These are phyloP conservation scores for Fusarium buxicola DNA, from an alignment of 2,329 filamentous ascomycete genomes.

Conservation along the genomic window DNA sequence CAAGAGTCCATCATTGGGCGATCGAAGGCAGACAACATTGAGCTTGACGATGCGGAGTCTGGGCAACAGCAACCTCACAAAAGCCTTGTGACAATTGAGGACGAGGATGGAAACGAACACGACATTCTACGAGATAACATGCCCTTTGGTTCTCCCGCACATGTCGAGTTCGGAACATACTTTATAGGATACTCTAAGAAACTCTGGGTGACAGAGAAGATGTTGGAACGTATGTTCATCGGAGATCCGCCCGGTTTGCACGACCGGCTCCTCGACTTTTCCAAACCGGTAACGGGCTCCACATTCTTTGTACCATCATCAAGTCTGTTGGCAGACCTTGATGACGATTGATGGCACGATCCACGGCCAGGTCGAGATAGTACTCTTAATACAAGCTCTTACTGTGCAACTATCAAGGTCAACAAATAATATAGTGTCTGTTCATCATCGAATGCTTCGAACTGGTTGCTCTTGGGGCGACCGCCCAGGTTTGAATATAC, in stretches of 20 bases:
- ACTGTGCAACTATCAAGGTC: not conserved
- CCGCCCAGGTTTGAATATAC: not conserved
- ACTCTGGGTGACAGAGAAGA: constrained; percentile 68
- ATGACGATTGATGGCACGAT: constrained; percentile 2
- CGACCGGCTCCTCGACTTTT: constrained; percentile 67
- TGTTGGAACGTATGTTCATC: constrained; percentile 69
- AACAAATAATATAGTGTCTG: constrained; percentile 17
- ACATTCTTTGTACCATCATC: constrained; percentile 63
- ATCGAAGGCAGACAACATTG: constrained; percentile 67
- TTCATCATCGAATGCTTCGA: constrained; percentile 11
- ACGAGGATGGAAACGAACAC: constrained; percentile 62
- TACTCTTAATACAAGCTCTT: too few species aligned
- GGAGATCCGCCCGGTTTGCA: constrained; percentile 65
- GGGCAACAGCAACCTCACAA: constrained; percentile 66
- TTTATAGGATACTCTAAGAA: constrained; percentile 66
- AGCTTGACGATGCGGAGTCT: constrained; percentile 62
- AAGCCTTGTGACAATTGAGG: constrained; percentile 64
- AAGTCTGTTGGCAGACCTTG: constrained; percentile 21
- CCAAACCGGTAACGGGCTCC: constrained; percentile 62
- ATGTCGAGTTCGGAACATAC: constrained; percentile 66
- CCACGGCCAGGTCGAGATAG: too few species aligned
- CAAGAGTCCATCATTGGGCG: constrained; percentile 69
- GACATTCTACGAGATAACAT: constrained; percentile 69
- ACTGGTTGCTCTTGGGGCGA: not conserved
- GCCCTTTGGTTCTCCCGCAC: constrained; percentile 67